phyloP scores from a whole-genome alignment of 163 green algal species.

The Chloroidium sp. region DNA sequence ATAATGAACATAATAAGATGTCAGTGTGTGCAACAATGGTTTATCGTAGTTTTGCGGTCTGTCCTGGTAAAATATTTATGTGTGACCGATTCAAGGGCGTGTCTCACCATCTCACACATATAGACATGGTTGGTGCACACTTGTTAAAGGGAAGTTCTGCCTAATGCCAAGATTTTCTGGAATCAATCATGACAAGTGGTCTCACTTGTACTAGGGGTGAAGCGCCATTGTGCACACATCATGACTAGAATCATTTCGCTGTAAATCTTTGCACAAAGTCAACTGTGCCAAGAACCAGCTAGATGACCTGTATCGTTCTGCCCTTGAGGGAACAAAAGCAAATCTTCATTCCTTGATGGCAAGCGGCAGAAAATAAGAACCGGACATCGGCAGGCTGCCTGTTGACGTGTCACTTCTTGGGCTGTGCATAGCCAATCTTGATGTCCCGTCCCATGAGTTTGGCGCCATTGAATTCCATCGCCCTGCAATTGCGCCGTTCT shows the following conservation, averaged over 20 bases:
- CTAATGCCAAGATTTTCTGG: too few species aligned
- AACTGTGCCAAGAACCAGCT: neutral
- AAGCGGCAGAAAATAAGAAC: neutral
- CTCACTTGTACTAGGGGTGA: too few species aligned
- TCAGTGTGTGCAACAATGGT: too few species aligned
- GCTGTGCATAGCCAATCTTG: conserved; percentile 52
- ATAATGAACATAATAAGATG: too few species aligned
- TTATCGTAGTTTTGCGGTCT: too few species aligned
- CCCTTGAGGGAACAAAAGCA: neutral
- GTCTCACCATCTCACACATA: too few species aligned
- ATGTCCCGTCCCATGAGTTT: conserved; percentile 42
- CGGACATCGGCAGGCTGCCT: neutral
- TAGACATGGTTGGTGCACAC: too few species aligned
- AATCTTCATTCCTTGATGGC: too few species aligned
- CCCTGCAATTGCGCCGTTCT: conserved; percentile 9
- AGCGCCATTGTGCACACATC: neutral
- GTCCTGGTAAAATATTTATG: too few species aligned
- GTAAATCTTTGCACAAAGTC: neutral
- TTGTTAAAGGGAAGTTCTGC: too few species aligned
- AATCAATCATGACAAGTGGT: too few species aligned
- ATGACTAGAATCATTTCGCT: neutral
- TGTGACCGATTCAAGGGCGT: too few species aligned
- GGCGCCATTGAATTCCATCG: conserved; percentile 31
- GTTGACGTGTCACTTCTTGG: conserved; percentile 28
- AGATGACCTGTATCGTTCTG: neutral